Evolutionary conservation across 2,329 filamentous ascomycete genomes (phyloP).

Genomic region (Tolypocladium nubicola): DNA sequence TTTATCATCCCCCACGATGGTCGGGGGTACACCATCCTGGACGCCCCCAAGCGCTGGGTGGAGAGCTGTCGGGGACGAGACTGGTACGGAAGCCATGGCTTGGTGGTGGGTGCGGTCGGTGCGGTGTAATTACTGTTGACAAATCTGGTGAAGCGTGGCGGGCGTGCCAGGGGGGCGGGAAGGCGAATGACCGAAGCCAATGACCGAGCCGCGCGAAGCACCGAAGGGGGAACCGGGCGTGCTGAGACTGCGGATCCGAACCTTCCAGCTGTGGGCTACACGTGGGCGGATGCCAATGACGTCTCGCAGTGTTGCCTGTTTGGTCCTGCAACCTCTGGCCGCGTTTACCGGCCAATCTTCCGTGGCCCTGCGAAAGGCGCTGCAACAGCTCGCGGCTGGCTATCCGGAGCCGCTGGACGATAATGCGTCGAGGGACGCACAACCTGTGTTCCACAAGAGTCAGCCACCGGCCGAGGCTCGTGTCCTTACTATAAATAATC

Average conservation of each 20-base stretch:
- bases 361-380: background rate
- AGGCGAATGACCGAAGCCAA: conserved; percentile 13
- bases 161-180: conserved; percentile 2
- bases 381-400: background rate
- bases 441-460: background rate
- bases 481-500: background rate
- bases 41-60: conserved; percentile 37
- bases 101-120: background rate
- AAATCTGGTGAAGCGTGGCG: background rate
- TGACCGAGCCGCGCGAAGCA: conserved; percentile 14
- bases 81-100: conserved; percentile 19
- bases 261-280: background rate
- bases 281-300: background rate
- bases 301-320: background rate
- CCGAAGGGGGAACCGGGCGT: conserved; percentile 9
- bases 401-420: background rate
- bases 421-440: background rate
- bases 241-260: conserved; percentile 2
- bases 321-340: background rate
- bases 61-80: conserved; percentile 36
- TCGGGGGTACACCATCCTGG: conserved; percentile 8
- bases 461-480: background rate
- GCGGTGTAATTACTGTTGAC: background rate
- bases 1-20: conserved; percentile 2
- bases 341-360: background rate